Evolutionary conservation across 2,329 filamentous ascomycete genomes (phyloP).

Genomic region (Paraphoma sp.): DNA sequence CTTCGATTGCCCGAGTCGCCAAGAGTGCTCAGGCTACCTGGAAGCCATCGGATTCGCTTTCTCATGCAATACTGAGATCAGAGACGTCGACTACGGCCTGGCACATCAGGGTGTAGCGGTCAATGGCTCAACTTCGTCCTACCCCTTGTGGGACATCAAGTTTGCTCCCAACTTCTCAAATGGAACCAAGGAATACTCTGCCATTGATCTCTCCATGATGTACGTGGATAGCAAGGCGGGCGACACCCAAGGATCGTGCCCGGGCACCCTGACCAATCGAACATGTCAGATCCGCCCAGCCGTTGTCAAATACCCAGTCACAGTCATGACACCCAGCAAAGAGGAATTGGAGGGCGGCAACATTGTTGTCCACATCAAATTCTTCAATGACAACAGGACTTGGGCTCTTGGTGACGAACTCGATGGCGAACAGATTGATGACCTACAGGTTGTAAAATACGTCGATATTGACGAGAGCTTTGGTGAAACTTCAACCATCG

Average conservation of each 20-base stretch:
- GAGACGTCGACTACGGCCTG: constrained; percentile 26
- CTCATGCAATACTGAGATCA: constrained; percentile 16
- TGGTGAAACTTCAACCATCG: constrained; percentile 22
- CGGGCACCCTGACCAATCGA: constrained; percentile 18
- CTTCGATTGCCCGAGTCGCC: constrained; percentile 25
- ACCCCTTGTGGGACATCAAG: constrained; percentile 24
- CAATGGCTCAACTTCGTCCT: constrained; percentile 8
- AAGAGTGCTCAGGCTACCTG: constrained; percentile 25
- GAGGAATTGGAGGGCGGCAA: constrained; percentile 25
- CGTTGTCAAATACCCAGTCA: constrained; percentile 27
- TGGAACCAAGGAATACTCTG: constrained; percentile 18
- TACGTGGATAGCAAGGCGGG: constrained; percentile 25
- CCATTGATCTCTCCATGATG: constrained; percentile 22
- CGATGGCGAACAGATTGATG: constrained; percentile 17
- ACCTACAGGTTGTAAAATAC: constrained; percentile 17
- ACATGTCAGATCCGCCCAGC: constrained; percentile 26
- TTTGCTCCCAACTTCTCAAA: constrained; percentile 20
- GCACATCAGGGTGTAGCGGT: constrained; percentile 4
- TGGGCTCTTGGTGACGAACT: constrained; percentile 13
- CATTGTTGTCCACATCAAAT: constrained; percentile 31
- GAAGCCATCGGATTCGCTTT: constrained; percentile 24
- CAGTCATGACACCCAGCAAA: constrained; percentile 29
- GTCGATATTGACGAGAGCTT: constrained; percentile 19
- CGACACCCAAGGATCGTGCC: constrained; percentile 13
- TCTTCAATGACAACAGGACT: constrained; percentile 17